Conservation (phyloP, 495 filamentous ascomycete species). For the Mycothermus thermophilus region DNA sequence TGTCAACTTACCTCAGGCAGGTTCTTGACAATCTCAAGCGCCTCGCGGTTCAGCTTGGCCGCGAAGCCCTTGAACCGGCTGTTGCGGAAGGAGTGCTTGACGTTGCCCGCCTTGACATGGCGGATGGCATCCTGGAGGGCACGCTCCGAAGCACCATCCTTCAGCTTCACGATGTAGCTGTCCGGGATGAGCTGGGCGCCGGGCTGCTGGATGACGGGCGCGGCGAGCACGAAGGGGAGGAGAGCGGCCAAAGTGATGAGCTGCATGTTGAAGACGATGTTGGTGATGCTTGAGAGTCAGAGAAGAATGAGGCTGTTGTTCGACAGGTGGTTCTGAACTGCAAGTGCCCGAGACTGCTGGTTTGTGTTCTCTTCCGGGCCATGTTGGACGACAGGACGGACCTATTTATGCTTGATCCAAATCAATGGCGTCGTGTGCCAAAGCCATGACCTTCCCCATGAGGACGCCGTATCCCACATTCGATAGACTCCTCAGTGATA, state of each 20-base stretch:
- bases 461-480: background rate
- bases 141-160: slow-evolving; percentile 26
- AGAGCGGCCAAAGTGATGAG: slow-evolving; percentile 8
- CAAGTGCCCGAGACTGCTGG: no score
- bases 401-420: slow-evolving; percentile 6
- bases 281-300: background rate
- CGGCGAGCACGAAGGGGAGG: slow-evolving; percentile 13
- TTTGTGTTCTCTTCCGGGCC: background rate
- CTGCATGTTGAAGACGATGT: slow-evolving; percentile 5
- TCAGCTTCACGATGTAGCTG: slow-evolving; percentile 44
- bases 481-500: background rate
- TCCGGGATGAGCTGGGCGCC: slow-evolving; percentile 27
- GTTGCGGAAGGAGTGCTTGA: slow-evolving; percentile 26
- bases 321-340: no score
- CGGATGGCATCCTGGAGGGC: slow-evolving; percentile 21
- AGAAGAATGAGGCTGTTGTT: background rate
- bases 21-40: slow-evolving; percentile 27
- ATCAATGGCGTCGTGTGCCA: background rate
- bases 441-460: slow-evolving; percentile 4
- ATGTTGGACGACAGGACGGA: background rate
- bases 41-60: slow-evolving; percentile 17
- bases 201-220: slow-evolving; percentile 26
- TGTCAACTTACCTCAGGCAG: slow-evolving; percentile 28
- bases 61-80: slow-evolving; percentile 32
- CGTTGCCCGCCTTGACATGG: slow-evolving; percentile 12